Evolutionary conservation across 768 basidiomycete genomes (phyloP), one percentile per base, ranked within the genome.

Genomic region (Hirschioporus abietinus): DNA sequence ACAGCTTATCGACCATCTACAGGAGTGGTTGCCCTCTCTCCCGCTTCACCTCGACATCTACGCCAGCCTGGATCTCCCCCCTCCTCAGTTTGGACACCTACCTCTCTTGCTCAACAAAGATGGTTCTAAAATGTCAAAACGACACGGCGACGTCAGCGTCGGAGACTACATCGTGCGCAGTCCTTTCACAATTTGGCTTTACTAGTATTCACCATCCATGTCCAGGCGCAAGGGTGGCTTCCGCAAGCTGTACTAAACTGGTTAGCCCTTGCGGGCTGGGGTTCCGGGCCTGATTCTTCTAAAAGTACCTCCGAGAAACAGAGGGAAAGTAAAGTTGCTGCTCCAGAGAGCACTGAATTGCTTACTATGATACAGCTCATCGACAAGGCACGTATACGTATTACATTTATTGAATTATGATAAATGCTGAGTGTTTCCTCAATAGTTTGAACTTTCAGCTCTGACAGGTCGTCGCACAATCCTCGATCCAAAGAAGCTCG

Each of bases 11-110:
- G 23, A 61, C 24, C 35, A 61, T 65, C 52, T 20, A 10, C 71
- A 98, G 92, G 97, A 99, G 85, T 99, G 97, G 97, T 82, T 98
- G 12, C 89, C 94, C 1, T 98, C 96, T 0, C 84, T 96, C 23
- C 92, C 95, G 0, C 83, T 97, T 23, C 97, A 99, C 75, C 83
- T 96, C 5, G 91, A 94, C 69, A 79, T 99, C 25, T 99, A 99
- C 72, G 84, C 90, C 1, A 87, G 88, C 7, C 84, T 99, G 24
- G 83, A 83, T 0, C 79, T 95, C 59, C 72, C 78, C 8, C 83
- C 89, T 0, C 97, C 97, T 0, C 78, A 86, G 70, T 99, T 95
- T 70, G 96, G 90, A 0, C 97, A 99, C 74, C 81, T 99, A 1
- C 96, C 97, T 0, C 83, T 99, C 36, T 81, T 99, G 1, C 80